Conservation (phyloP, 2,329 filamentous ascomycete species). For the Colletotrichum sp. region DNA sequence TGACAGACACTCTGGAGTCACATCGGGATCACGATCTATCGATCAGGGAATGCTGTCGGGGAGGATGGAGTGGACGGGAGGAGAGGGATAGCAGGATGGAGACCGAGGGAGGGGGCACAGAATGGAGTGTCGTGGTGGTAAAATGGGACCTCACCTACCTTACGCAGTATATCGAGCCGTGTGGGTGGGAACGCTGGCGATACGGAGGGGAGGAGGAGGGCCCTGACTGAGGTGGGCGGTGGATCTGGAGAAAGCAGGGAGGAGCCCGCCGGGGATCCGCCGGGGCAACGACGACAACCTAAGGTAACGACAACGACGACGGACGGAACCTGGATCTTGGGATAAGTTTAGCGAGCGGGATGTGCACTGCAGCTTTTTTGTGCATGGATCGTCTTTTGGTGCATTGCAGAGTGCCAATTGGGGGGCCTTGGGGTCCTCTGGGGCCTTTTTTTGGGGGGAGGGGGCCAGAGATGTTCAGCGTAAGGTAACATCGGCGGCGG, state of each 20-base stretch:
- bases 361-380: background rate
- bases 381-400: conserved; percentile 7
- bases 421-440: background rate
- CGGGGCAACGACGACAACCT: background rate
- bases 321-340: conserved; percentile 6
- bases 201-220: background rate
- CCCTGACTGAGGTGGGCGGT: background rate
- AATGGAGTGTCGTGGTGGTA: background rate
- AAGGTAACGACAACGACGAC: background rate
- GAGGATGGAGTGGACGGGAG: background rate
- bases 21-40: background rate
- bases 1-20: background rate
- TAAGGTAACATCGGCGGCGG: background rate
- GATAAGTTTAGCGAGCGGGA: conserved; percentile 4
- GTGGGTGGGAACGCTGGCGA: background rate
- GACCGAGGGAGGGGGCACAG: background rate
- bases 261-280: background rate
- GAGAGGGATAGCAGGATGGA: background rate
- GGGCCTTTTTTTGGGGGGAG: background rate
- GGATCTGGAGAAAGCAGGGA: background rate
- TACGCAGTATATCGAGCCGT: background rate
- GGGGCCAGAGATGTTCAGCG: background rate
- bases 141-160: too few species aligned
- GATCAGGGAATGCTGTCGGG: background rate
- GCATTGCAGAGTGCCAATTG: background rate